Percentiles rank a stretch among this genome's conserved stretches.
Evolutionary conservation across 352 stramenopile genomes (phyloP).

Genomic region (Aphanomyces stellatus): DNA sequence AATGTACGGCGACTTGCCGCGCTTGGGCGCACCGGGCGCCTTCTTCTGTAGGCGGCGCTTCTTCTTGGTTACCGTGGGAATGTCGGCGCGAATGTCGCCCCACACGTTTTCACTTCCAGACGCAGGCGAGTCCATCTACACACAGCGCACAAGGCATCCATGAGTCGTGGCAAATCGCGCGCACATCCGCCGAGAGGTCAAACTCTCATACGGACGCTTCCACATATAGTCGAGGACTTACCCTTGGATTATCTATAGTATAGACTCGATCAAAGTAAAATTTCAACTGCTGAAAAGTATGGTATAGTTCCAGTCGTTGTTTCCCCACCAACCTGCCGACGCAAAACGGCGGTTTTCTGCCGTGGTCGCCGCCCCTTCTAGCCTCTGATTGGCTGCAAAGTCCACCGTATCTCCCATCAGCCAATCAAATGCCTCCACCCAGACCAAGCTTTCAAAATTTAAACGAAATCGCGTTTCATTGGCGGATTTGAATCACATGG

Average conservation of each 20-base stretch:
- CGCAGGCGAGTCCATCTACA: slow-evolving; percentile 15
- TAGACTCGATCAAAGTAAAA: slow-evolving; percentile 20
- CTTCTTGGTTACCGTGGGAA: slow-evolving; percentile 45
- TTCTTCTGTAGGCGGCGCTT: slow-evolving; percentile 87
- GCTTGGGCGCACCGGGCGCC: slow-evolving; percentile 80
- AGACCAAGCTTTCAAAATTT: slow-evolving; percentile 1
- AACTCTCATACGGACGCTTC: background rate
- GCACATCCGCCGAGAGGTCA: too few relatives aligned
- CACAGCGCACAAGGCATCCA: too few relatives aligned
- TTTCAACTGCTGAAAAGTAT: slow-evolving; percentile 20
- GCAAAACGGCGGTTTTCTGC: background rate
- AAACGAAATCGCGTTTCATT: background rate
- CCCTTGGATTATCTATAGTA: slow-evolving; percentile 21
- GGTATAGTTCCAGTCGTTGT: slow-evolving; percentile 15
- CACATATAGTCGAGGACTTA: background rate
- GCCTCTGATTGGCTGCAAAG: slow-evolving; percentile 8
- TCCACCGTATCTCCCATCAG: background rate
- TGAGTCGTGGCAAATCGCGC: too few relatives aligned
- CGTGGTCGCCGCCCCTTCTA: background rate
- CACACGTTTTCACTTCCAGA: slow-evolving; percentile 19
- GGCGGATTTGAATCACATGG: background rate
- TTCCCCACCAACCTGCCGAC: too few relatives aligned
- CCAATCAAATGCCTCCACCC: background rate
- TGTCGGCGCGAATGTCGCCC: slow-evolving; percentile 13
- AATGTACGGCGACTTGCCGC: slow-evolving; percentile 87